phyloP scores from a whole-genome alignment of 768 basidiomycete species.

The Amanita pseudoporphyria region DNA sequence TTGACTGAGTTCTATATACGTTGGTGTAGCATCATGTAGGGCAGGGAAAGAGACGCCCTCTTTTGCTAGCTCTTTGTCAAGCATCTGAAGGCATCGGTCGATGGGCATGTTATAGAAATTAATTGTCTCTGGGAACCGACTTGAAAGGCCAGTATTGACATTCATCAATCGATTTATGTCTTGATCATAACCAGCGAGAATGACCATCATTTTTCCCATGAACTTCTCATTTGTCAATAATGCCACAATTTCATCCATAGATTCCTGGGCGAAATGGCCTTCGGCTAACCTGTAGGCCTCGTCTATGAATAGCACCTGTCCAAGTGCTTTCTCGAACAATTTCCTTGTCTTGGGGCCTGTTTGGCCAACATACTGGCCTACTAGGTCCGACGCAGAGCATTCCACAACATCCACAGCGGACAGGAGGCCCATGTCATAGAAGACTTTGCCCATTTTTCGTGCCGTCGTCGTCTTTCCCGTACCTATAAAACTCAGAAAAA shows the following conservation, averaged over 20 bases:
- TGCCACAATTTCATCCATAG: constrained; percentile 61
- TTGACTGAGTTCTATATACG: constrained; percentile 26
- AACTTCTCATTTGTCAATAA: constrained; percentile 50
- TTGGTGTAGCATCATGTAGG: constrained; percentile 23
- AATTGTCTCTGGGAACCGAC: constrained; percentile 58
- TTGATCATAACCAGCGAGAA: constrained; percentile 61
- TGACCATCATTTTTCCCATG: constrained; percentile 50
- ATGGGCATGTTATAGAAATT: constrained; percentile 42
- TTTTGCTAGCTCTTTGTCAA: constrained; percentile 38
- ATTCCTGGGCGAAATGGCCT: constrained; percentile 60
- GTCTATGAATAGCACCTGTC: constrained; percentile 61
- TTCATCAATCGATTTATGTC: constrained; percentile 54
- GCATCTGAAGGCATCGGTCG: constrained; percentile 37
- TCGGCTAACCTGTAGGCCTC: constrained; percentile 59
- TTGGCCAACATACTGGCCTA: constrained; percentile 62
- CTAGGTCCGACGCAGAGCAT: constrained; percentile 61
- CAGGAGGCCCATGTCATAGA: constrained; percentile 53
- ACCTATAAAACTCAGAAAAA: constrained; percentile 22
- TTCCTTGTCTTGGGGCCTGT: constrained; percentile 59
- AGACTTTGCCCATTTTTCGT: constrained; percentile 53
- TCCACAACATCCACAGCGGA: constrained; percentile 42
- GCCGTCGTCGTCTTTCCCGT: constrained; percentile 59
- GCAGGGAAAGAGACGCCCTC: constrained; percentile 27
- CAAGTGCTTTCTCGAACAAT: constrained; percentile 54
- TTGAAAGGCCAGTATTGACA: constrained; percentile 55